phyloP scores from a whole-genome alignment of 208 protist species.

The Trypanosoma caninum region DNA sequence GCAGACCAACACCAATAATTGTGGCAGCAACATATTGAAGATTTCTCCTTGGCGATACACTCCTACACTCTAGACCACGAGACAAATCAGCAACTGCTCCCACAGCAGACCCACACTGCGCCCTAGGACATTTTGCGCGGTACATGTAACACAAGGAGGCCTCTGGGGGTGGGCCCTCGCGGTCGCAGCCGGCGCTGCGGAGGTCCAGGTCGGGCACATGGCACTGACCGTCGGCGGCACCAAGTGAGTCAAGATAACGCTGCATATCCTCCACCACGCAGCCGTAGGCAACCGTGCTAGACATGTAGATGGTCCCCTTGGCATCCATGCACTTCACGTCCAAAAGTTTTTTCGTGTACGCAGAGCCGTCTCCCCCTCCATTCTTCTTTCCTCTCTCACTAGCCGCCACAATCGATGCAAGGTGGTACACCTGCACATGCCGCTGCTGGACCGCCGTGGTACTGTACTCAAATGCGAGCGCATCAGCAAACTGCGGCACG shows the following conservation, averaged over 20 bases:
- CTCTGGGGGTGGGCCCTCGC: background rate
- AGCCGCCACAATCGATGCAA: background rate
- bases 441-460: background rate
- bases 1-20: constrained; percentile 10
- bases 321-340: constrained; percentile 10
- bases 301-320: constrained; percentile 8
- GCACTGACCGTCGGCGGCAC: constrained; percentile 6
- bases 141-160: constrained; percentile 15
- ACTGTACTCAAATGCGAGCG: constrained; percentile 18
- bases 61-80: constrained; percentile 8
- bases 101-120: constrained; percentile 4
- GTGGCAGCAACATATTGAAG: constrained; percentile 6
- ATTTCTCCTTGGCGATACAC: background rate
- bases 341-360: background rate
- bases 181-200: background rate
- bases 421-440: constrained; percentile 9
- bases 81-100: constrained; percentile 8
- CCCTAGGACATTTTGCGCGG: constrained; percentile 8
- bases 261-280: constrained; percentile 10
- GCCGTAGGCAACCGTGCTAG: background rate
- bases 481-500: constrained; percentile 11
- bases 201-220: background rate
- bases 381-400: no score
- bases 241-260: constrained; percentile 11
- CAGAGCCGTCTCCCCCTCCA: background rate